Conservation (phyloP, 305 asterid genomes). For the Fraxinus sp. region DNA sequence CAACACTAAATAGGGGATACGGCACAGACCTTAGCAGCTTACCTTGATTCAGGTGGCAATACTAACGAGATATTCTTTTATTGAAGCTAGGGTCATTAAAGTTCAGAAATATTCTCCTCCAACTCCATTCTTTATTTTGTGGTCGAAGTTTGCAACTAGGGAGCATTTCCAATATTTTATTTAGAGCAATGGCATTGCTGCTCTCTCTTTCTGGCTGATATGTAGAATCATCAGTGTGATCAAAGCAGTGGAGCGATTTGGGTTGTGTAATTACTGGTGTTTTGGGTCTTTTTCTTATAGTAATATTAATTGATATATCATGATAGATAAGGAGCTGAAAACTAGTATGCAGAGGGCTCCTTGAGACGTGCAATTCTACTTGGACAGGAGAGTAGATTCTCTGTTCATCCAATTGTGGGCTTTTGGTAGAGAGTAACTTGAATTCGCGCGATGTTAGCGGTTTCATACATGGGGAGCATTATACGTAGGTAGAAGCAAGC, state of each 20-base stretch:
- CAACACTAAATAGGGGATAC: neutral
- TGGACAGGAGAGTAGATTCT: neutral
- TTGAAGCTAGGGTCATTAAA: neutral
- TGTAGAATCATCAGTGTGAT: neutral
- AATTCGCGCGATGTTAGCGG: neutral
- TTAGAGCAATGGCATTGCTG: neutral
- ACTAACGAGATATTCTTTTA: neutral
- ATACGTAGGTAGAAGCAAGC: neutral
- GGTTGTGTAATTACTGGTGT: neutral
- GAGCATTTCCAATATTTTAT: neutral
- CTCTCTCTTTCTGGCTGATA: neutral
- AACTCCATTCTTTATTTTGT: neutral
- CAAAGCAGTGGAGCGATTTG: neutral
- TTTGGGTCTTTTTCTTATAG: neutral
- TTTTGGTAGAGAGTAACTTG: neutral
- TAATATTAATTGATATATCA: neutral
- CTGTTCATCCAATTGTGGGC: neutral
- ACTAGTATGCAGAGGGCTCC: constrained; percentile 1
- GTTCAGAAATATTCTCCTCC: neutral
- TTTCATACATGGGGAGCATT: neutral
- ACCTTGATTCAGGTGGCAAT: neutral
- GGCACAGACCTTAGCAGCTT: neutral
- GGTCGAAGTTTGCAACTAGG: neutral
- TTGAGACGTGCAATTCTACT: neutral
- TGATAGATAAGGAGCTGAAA: neutral